Evolutionary conservation across 1,284 basidiomycete genomes (phyloP), one percentile per base, ranked within the genome.

Genomic region (Cutaneotrichosporon cutaneum): DNA sequence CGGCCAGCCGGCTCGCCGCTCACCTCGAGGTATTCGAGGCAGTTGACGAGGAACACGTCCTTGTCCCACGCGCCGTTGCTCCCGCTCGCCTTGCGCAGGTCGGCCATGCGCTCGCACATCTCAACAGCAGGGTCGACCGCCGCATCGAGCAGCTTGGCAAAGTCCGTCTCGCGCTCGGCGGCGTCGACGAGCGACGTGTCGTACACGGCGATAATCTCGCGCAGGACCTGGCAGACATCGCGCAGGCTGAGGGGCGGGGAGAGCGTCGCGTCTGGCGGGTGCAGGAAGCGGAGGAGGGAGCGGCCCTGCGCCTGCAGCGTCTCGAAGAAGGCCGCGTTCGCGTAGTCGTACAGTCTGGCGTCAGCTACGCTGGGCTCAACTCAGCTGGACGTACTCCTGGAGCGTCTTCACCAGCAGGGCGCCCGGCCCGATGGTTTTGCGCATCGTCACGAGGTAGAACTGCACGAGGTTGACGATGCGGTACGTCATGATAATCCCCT

Each of bases 361-460:
- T 45, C 42, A 53, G 39, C 11, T 14, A 9, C 36, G 11, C 4
- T 33, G 22, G 16, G 4, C 35, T 2, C 6, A 18, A 13, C 6
- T 3, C 16, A 6, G 36, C 9, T 39, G 13, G 14, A 79, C 88
- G 61, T 71, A 94, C 90, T 97, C 92, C 69, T 86, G 83, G 21
- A 99, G 81, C 0, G 90, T 89, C 63, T 82, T 84, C 3, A 88
- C 90, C 61, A 98, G 81, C 32, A 89, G 69, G 0, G 94, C 92
- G 8, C 89, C 82, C 13, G 85, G 83, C 0, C 95, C 94, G 54
- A 98, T 88, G 0, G 94, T 98, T 62, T 90, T 85, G 56, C 87
- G 84, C 93, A 99, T 96, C 0, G 93, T 97, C 22, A 91, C 78
- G 73, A 88, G 83, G 77, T 98, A 99, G 75, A 98, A 99, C 68